Conservation (phyloP, 2,329 filamentous ascomycete species). For the Cryphonectria parasitica region DNA sequence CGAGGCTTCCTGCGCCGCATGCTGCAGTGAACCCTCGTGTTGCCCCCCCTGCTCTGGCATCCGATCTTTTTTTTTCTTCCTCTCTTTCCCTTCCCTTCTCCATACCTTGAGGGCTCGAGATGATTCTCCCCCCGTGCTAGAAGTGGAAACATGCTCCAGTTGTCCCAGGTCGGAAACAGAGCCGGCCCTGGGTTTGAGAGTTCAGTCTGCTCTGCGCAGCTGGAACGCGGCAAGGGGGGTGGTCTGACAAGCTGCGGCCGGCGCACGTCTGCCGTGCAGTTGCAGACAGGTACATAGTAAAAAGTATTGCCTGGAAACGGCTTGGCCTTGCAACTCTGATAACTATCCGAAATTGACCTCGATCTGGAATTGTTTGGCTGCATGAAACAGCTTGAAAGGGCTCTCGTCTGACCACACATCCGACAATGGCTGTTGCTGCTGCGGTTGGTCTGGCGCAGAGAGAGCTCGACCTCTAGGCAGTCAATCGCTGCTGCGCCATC, state of each 20-base stretch:
- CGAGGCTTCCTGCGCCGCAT: slow-evolving; percentile 1
- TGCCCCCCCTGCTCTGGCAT: not conserved
- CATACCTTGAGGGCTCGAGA: not conserved
- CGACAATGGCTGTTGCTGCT: not conserved
- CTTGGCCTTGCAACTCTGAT: not conserved
- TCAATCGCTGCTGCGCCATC: not conserved
- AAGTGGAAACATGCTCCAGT: not conserved
- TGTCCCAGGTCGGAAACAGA: slow-evolving; percentile 16
- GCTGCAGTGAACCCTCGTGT: not conserved
- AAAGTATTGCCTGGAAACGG: not conserved
- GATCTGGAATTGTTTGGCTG: not conserved
- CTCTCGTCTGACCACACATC: not conserved
- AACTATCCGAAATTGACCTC: not conserved
- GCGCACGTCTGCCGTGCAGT: not conserved
- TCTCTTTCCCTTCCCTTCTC: too few relatives aligned
- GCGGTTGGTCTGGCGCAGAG: not conserved
- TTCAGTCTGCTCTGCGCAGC: slow-evolving; percentile 10
- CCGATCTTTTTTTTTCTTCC: not conserved
- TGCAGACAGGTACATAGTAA: not conserved
- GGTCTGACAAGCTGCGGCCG: slow-evolving; percentile 14
- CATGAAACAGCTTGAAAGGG: not conserved
- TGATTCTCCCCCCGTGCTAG: not conserved
- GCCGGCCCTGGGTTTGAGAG: not conserved
- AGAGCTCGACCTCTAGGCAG: not conserved
- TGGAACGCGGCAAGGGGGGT: slow-evolving; percentile 7